Evolutionary conservation across 2,329 filamentous ascomycete species (phyloP), one percentile per base, ranked within the genome.

Genomic region (Alternaria gansuensis): DNA sequence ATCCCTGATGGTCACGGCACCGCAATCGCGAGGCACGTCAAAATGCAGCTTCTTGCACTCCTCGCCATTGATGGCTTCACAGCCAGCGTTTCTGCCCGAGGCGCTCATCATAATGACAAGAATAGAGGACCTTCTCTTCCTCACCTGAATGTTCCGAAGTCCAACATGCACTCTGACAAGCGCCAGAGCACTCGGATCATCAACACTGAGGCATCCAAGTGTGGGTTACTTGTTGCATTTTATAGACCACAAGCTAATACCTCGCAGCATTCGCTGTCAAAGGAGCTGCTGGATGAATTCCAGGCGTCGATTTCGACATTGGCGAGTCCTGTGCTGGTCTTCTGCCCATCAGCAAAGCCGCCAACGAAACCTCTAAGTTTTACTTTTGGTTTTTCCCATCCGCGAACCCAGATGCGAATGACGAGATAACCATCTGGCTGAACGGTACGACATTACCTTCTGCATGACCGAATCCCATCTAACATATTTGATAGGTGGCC

Each of bases 381-480:
- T 85, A 80, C 74, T 85, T 85, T 70, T 85, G 83, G 83, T 85
- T 83, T 72, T 84, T 84, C 62, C 83, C 83, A 3, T 82, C 82
- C 0, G 71, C 69, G n/a, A 84, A 84, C 60, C 76, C 78, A 13
- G 71, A 77, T 50, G 82, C 81, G 0, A 61, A 66, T 1, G 79
- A 85, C 26, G 83, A 85, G 63, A 80, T 85, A 40, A 80, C 79
- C 0, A 82, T 84, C 59, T 84, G 82, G 82, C 57, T 80, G 33
- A 80, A 78, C 43, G 54, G 57, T 59, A 49, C n/a, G 46, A 33
- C 4, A 7, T 36, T 21, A 0, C 24, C 8, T 2, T 4, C 14
- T 17, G n/a, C 24, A 37, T 26, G 11, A 33, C 9, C 3, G 10
- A 33, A 1, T 17, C 0, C 29, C 13, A 34, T 34, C 29, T 46